These are phyloP conservation scores for Emmonsiellopsis sp. DNA, from an alignment of 2,329 filamentous ascomycete species.

Conservation along the genomic window DNA sequence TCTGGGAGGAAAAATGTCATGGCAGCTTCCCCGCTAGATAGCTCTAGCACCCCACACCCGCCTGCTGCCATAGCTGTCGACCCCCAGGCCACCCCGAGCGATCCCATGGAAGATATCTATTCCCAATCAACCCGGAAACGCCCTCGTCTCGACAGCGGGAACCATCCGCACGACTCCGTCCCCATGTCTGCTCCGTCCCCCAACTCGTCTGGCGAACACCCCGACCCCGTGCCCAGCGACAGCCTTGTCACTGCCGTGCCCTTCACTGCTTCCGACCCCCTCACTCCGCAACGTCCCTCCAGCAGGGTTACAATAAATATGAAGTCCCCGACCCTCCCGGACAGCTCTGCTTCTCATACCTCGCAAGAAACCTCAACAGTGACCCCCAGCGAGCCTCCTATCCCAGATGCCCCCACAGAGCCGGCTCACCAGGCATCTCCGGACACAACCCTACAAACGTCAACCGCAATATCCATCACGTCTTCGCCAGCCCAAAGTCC, in stretches of 20 bases:
- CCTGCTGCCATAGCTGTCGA: slow-evolving; percentile 21
- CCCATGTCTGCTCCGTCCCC: slow-evolving; percentile 24
- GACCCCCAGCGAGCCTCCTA: neutral
- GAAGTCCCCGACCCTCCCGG: slow-evolving; percentile 25
- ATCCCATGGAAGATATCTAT: slow-evolving; percentile 33
- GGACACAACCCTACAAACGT: slow-evolving; percentile 10
- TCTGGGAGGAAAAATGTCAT: slow-evolving; percentile 32
- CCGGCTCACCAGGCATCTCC: slow-evolving; percentile 6
- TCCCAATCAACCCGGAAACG: slow-evolving; percentile 36
- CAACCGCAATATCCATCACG: slow-evolving; percentile 30
- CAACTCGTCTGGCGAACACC: slow-evolving; percentile 3
- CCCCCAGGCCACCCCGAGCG: slow-evolving; percentile 19
- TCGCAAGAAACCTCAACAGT: slow-evolving; percentile 5
- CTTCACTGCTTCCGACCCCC: slow-evolving; percentile 17
- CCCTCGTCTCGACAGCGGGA: slow-evolving; percentile 39
- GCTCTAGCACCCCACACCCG: slow-evolving; percentile 30
- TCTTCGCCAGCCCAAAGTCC: slow-evolving; percentile 38
- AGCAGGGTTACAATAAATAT: slow-evolving; percentile 42
- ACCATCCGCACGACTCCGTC: slow-evolving; percentile 25
- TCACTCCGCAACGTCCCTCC: slow-evolving; percentile 24
- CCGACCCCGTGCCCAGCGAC: neutral
- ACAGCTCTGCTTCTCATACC: slow-evolving; percentile 13
- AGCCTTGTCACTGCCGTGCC: slow-evolving; percentile 9
- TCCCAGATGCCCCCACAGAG: neutral
- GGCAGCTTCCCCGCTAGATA: slow-evolving; percentile 38